These are phyloP conservation scores for Xerocomus nothofagi DNA, from an alignment of 1,284 basidiomycete genomes.

Conservation along the genomic window DNA sequence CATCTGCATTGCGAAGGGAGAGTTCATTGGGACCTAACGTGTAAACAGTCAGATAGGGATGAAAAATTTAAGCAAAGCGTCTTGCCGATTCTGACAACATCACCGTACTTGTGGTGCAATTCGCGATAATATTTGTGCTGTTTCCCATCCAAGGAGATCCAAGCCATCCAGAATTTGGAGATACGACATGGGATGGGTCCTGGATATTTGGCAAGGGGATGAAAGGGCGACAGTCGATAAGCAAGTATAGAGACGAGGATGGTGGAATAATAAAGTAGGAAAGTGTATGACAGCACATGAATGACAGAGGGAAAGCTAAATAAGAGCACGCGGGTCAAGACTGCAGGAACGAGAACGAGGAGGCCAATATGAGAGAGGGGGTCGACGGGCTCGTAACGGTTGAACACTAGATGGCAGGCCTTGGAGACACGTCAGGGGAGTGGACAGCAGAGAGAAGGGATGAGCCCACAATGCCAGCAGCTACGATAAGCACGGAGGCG, in stretches of 20 bases:
- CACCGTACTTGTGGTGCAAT: constrained; percentile 36
- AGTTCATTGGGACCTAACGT: constrained; percentile 56
- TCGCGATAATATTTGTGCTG: constrained; percentile 36
- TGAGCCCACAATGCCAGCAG: constrained; percentile 27
- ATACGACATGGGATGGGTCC: constrained; percentile 36
- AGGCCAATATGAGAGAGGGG: constrained; percentile 30
- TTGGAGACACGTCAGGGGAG: constrained; percentile 20
- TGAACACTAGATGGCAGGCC: constrained; percentile 35
- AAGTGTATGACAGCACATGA: constrained; percentile 20
- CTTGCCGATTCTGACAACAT: constrained; percentile 39
- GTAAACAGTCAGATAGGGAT: neutral
- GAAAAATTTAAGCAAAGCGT: neutral
- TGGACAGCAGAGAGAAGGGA: neutral
- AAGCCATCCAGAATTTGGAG: constrained; percentile 39
- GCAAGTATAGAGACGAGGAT: constrained; percentile 31
- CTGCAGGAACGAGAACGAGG: constrained; percentile 23
- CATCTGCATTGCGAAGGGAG: constrained; percentile 44
- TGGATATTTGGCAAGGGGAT: constrained; percentile 36
- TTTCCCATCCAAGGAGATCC: constrained; percentile 34
- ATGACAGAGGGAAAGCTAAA: constrained; percentile 15
- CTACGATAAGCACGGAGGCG: constrained; percentile 19
- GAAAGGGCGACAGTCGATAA: constrained; percentile 39
- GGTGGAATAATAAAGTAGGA: constrained; percentile 31
- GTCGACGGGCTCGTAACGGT: constrained; percentile 33
- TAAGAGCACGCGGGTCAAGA: constrained; percentile 17